Evolutionary conservation across 148 eudicot species (phyloP).

Genomic region (Simmondsia chinensis): DNA sequence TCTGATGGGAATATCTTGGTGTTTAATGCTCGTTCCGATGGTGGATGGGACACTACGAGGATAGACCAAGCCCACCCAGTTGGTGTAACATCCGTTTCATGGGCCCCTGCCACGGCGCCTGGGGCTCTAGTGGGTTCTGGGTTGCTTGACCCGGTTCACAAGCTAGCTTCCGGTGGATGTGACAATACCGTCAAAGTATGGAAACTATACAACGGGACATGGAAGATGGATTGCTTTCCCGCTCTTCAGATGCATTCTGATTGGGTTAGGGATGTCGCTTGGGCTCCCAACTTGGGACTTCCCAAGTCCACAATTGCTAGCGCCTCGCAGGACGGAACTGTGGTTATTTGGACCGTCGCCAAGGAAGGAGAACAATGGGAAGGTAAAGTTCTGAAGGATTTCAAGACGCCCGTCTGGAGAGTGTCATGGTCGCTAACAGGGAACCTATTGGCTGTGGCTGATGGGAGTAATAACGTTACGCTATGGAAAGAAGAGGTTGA

Average conservation of each 20-base stretch:
- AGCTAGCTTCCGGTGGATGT: slow-evolving; percentile 88
- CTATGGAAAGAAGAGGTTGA: slow-evolving; percentile 94
- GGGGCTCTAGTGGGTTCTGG: slow-evolving; percentile 77
- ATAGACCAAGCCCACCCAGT: slow-evolving; percentile 95
- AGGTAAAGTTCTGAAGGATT: slow-evolving; percentile 80
- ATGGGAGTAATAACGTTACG: slow-evolving; percentile 71
- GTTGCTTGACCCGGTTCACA: slow-evolving; percentile 54
- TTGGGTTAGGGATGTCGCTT: slow-evolving; percentile 90
- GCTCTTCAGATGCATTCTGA: slow-evolving; percentile 80
- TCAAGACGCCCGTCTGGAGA: slow-evolving; percentile 84
- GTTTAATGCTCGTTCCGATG: slow-evolving; percentile 27
- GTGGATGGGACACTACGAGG: slow-evolving; percentile 57
- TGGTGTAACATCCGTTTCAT: slow-evolving; percentile 88
- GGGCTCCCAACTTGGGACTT: slow-evolving; percentile 97
- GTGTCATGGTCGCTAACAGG: slow-evolving; percentile 96
- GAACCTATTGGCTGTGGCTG: slow-evolving; percentile 87
- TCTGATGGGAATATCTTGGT: slow-evolving; percentile 32
- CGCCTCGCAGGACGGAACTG: slow-evolving; percentile 86
- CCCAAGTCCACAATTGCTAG: slow-evolving; percentile 92
- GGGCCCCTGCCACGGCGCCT: slow-evolving; percentile 85
- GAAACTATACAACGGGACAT: slow-evolving; percentile 66
- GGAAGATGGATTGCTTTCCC: slow-evolving; percentile 97
- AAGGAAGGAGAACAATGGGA: slow-evolving; percentile 91
- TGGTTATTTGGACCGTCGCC: slow-evolving; percentile 76
- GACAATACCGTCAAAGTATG: slow-evolving; percentile 89